Evolutionary conservation across 2,329 filamentous ascomycete species (phyloP).

Genomic region (Phyllosticta citriasiana): DNA sequence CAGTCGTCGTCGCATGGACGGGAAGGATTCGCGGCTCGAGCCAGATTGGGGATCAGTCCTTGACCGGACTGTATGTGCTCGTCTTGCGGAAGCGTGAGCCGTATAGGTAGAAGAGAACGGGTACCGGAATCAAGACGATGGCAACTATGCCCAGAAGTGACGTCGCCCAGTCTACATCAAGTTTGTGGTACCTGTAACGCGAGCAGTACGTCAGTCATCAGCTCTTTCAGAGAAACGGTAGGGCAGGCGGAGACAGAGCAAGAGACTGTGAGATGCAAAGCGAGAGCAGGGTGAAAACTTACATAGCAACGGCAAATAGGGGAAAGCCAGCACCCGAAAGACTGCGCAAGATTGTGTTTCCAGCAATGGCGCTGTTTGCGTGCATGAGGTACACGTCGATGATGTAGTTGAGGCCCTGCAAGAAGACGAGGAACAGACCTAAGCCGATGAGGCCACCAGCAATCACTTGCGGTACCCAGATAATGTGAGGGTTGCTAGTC

Average conservation of each 20-base stretch:
- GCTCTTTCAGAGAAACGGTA: background rate
- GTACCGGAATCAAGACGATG: slow-evolving; percentile 24
- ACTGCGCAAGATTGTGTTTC: slow-evolving; percentile 17
- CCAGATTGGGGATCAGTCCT: background rate
- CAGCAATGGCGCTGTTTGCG: slow-evolving; percentile 20
- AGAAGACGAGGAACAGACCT: slow-evolving; percentile 37
- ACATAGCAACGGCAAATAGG: slow-evolving; percentile 15
- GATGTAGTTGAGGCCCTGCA: slow-evolving; percentile 36
- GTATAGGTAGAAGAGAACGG: slow-evolving; percentile 26
- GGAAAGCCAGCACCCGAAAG: slow-evolving; percentile 17
- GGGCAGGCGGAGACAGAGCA: background rate
- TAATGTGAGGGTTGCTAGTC: slow-evolving; percentile 37
- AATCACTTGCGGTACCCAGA: slow-evolving; percentile 33
- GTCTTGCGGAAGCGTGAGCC: slow-evolving; percentile 21
- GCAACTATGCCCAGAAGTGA: slow-evolving; percentile 25
- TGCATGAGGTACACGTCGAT: slow-evolving; percentile 35
- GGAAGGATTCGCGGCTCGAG: background rate
- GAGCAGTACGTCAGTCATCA: background rate
- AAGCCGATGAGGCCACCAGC: slow-evolving; percentile 32
- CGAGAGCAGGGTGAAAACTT: background rate
- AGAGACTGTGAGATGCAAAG: too few species aligned
- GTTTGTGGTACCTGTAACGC: slow-evolving; percentile 19
- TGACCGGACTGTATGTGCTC: slow-evolving; percentile 5
- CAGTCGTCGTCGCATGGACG: background rate
- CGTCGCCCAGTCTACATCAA: slow-evolving; percentile 27